A percentile compares a stretch with the other conserved stretches of the same genome.
Evolutionary conservation across 2,329 filamentous ascomycete species (phyloP).

Genomic region (Apiospora koreana): DNA sequence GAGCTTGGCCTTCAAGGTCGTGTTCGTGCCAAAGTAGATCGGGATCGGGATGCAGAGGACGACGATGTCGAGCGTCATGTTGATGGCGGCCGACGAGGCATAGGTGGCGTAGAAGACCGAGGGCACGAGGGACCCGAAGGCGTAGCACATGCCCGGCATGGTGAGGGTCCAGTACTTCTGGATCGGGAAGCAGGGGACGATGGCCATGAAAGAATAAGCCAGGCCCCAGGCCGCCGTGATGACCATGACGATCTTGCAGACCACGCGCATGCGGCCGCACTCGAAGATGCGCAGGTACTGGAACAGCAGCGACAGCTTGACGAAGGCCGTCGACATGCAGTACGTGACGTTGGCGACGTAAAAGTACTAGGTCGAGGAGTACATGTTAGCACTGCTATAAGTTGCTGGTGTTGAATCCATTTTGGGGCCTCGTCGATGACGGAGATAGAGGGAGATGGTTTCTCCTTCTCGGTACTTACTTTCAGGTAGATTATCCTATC

Average conservation of each 20-base stretch:
- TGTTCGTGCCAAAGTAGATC: slow-evolving; percentile 20
- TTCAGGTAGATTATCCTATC: slow-evolving; percentile 19
- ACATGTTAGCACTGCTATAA: not conserved
- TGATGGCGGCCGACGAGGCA: slow-evolving; percentile 18
- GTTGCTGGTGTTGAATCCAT: not conserved
- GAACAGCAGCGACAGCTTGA: slow-evolving; percentile 30
- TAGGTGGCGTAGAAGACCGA: slow-evolving; percentile 21
- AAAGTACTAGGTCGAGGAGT: slow-evolving; percentile 18
- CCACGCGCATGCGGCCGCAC: slow-evolving; percentile 13
- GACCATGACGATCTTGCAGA: slow-evolving; percentile 21
- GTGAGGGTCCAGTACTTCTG: slow-evolving; percentile 22
- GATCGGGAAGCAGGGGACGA: slow-evolving; percentile 28
- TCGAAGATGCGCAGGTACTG: slow-evolving; percentile 29
- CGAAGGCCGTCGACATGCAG: slow-evolving; percentile 25
- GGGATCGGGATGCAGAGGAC: slow-evolving; percentile 24
- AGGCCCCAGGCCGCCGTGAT: slow-evolving; percentile 24
- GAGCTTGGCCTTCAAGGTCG: slow-evolving; percentile 17
- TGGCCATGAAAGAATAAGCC: slow-evolving; percentile 26
- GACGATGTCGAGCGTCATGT: slow-evolving; percentile 23
- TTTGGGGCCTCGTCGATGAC: not conserved
- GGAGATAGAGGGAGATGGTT: not conserved
- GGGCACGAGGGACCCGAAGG: slow-evolving; percentile 20
- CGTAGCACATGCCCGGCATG: slow-evolving; percentile 20
- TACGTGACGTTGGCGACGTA: slow-evolving; percentile 27
- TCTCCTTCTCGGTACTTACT: slow-evolving; percentile 14